Evolutionary conservation across 2,329 filamentous ascomycete species (phyloP), one percentile per base, ranked within the genome.

Genomic region (Ophiostoma ulmi): DNA sequence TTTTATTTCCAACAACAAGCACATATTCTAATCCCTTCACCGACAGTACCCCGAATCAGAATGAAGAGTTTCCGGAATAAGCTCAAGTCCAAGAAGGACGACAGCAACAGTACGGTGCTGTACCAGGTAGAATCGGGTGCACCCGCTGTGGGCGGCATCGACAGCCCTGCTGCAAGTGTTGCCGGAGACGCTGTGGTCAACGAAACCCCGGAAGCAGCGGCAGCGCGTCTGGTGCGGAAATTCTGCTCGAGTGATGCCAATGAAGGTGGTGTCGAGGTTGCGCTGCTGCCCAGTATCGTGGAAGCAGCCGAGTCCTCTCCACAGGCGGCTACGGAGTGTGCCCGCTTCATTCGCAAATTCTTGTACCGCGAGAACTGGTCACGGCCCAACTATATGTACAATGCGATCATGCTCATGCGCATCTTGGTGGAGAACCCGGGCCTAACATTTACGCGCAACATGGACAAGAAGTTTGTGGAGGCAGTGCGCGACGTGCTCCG

Each of bases 391-490:
- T 88, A 90, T 75, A 94, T 98, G 80, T 98, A 97, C 85, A 97
- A 98, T 81, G 91, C 93, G 73, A 89, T 98, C 77, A 98, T 98
- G 95, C 86, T 99, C 70, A 85, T 96, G 75, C 90, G 94, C 73
- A 99, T 99, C 77, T 83, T 99, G 74, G 86, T 89, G 75, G 94
- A 98, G 79, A 97, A 99, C 78, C 95, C 95, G 0, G 94, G 94
- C 39, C 85, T 86, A 69, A 93, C 89, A 1, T 99, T 99, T 77
- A 97, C 94, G n/a, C 87, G 91, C 75, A 94, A 97, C 78, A 80
- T 98, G 61, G 94, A 97, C 79, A 85, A 89, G 77, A 92, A 92
- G 76, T 98, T 97, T 77, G 87, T 91, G 69, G 85, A 90, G 61
- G 88, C 88, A 0, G 81, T 91, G 20, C 94, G 94, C 80, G 86